Evolutionary conservation across 1,284 basidiomycete species (phyloP), one percentile per base, ranked within the genome.

Genomic region (Microstroma glucosiphilum): DNA sequence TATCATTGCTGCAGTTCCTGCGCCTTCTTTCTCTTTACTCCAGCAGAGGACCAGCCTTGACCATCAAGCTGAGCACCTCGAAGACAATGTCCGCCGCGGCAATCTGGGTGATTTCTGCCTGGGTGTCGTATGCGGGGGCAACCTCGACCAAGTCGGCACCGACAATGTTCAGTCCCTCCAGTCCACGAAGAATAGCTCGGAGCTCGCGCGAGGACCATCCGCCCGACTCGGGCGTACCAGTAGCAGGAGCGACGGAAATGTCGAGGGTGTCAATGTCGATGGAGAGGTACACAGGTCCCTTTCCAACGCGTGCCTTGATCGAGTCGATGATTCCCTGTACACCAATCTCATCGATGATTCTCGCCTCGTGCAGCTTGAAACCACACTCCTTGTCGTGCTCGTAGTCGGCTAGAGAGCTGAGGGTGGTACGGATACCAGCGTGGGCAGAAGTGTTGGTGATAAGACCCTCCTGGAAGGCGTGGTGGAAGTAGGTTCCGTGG

Each of bases 201-300:
- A 89, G 82, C 79, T 90, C 88, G 56, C 89, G 84, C n/a, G 85
- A 87, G 4, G 88, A 89, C 87, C 87, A 89, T 13, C 88, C 88
- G 46, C 89, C 89, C 17, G 86, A 84, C 79, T 90, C 89, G 7
- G 89, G 89, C 2, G 89, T 90, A n/a, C 89, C 89, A 65, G 88
- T 90, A 8, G 85, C 89, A 60, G 89, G 89, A 54, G 89, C 88
- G 60, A 88, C 75, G 46, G 87, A 88, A 60, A 89, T 89, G 79
- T 90, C 82, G 25, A 82, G 88, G 37, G 90, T 89, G 78, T 90
- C 89, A 57, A 79, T 80, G 59, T 23, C 40, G 37, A 60, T 89
- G 77, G 74, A 87, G 85, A 69, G 55, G 79, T 90, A 90, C 1
- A 89, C 88, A 0, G 89, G 88, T 17, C 82, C 84, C 69, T 85